Evolutionary conservation across 768 basidiomycete species (phyloP).

Genomic region (Floccularia luteovirens): DNA sequence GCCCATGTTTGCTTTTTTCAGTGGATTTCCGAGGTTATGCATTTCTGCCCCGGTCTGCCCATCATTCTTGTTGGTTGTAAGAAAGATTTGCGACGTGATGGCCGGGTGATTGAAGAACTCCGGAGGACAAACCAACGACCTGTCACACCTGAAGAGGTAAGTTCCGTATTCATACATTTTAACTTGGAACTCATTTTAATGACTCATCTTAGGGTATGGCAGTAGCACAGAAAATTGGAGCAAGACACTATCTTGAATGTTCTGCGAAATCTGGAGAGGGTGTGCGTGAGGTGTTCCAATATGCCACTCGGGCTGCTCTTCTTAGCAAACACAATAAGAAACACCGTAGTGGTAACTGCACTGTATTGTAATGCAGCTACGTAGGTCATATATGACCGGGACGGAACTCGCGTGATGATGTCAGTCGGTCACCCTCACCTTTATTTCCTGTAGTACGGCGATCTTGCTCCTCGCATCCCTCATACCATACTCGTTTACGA

Average conservation of each 20-base stretch:
- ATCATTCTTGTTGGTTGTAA: constrained; percentile 98
- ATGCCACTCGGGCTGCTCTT: constrained; percentile 89
- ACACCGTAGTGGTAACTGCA: neutral
- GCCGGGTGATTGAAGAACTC: constrained; percentile 89
- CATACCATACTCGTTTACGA: too few species aligned
- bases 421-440: too few species aligned
- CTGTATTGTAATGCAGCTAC: neutral
- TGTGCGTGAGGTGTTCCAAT: constrained; percentile 97
- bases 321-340: constrained; percentile 49
- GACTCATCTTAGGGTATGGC: constrained; percentile 67
- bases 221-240: constrained; percentile 93
- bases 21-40: constrained; percentile 99
- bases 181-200: neutral
- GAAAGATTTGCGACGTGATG: constrained; percentile 95
- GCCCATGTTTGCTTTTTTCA: constrained; percentile 20
- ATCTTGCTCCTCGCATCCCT: too few species aligned
- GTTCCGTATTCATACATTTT: constrained; percentile 10
- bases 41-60: constrained; percentile 91
- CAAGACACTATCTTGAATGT: constrained; percentile 95
- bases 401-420: too few species aligned
- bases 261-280: constrained; percentile 95
- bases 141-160: constrained; percentile 87
- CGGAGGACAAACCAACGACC: constrained; percentile 92
- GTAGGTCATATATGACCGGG: too few species aligned
- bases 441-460: too few species aligned